phyloP scores from a whole-genome alignment of 768 basidiomycete species.

The Podaxis carcinomalis region DNA sequence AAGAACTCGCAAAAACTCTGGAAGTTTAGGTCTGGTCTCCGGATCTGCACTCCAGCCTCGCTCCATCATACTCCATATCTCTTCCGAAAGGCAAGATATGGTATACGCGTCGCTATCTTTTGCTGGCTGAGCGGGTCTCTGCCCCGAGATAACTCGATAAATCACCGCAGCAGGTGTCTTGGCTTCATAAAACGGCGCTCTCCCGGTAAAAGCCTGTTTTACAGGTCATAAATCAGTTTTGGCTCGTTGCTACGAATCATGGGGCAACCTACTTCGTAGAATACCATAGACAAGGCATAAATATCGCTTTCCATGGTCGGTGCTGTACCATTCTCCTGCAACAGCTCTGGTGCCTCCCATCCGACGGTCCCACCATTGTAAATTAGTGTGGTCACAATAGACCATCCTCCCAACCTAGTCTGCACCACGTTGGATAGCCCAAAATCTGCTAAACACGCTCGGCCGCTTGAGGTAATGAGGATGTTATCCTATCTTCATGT shows the following conservation, averaged over 20 bases:
- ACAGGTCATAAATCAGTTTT: not conserved
- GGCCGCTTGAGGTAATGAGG: conserved; percentile 15
- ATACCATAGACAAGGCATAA: conserved; percentile 11
- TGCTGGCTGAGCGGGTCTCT: not conserved
- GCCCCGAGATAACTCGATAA: not conserved
- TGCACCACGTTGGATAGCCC: conserved; percentile 16
- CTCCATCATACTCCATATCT: conserved; percentile 6
- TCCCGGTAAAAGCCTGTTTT: not conserved
- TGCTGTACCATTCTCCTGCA: not conserved
- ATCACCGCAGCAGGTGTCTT: conserved; percentile 1
- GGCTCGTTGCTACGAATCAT: conserved; percentile 12
- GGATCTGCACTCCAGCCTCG: conserved; percentile 5
- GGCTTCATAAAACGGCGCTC: conserved; percentile 2
- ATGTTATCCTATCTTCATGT: conserved; percentile 15
- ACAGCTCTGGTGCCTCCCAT: conserved; percentile 13
- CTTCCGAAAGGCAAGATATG: not conserved
- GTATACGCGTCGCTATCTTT: not conserved
- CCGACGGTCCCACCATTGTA: conserved; percentile 11
- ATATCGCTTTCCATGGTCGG: conserved; percentile 7
- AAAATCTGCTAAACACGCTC: conserved; percentile 20
- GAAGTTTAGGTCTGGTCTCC: not conserved
- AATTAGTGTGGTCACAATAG: conserved; percentile 1
- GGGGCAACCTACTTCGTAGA: conserved; percentile 8
- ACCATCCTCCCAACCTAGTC: conserved; percentile 8
- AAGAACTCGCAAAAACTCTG: not conserved